Evolutionary conservation across 2,329 filamentous ascomycete genomes (phyloP), one percentile per base, ranked within the genome.

Genomic region (Pyrenophora tritici-repentis): DNA sequence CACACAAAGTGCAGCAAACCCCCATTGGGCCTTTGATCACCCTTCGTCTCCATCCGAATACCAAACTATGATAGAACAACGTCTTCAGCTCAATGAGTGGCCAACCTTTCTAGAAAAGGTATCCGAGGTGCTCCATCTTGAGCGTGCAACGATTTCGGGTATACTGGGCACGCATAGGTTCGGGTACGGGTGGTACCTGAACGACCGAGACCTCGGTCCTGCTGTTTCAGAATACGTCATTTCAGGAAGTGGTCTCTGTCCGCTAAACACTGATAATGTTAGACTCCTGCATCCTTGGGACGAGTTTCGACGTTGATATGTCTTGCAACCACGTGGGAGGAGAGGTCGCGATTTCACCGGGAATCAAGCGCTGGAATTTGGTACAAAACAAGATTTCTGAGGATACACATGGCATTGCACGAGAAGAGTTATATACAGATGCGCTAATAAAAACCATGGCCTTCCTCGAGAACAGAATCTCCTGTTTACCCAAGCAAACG

Each of bases 131-230:
- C 35, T 39, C 22, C 31, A 24, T 7, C 41, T 55, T 16, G 38
- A 52, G 6, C 29, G 18, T 31, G 48, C 45, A 14, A 38, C 24
- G 14, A 9, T 55, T 6, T 52, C 48, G 12, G 48, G 47, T 9
- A 16, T 3, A 38, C 31, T 52, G 14, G 22, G 35, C 29, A 35
- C 31, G 16, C 31, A 26, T 6, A 13, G 13, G 2, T 17, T 10
- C 20, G 10, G 6, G 13, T 24, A 7, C 16, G 35, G 24, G 16
- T 51, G 34, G 42, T 13, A 34, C 8, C 13, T 51, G 31, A 39
- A 38, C 4, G 14, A 45, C 40, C 14, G 12, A 4, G 33, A 17
- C 4, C 36, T 52, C 13, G 40, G 35, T 4, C 16, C 31, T 33
- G 33, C 32, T 24, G n/a, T 39, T 10, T 35, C 31, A 13, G 22